Base-by-base conservation (phyloP, 2,329 filamentous ascomycete genomes). In the Talaromyces sp. region DNA sequence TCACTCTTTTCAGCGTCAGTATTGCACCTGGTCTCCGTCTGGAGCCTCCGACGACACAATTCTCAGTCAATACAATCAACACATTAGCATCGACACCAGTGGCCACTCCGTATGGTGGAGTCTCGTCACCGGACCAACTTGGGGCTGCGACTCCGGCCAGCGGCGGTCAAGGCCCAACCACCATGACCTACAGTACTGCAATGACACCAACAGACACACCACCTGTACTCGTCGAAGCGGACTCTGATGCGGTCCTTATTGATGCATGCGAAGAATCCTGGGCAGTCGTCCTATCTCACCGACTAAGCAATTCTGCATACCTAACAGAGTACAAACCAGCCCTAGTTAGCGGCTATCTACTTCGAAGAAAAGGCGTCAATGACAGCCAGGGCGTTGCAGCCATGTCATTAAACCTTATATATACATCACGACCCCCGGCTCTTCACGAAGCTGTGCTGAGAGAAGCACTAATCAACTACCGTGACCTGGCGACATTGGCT, bases 251-350 rank as follows among this genome's bases (percentile, higher is more conserved):
- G 2, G 79, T 84, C 10, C 81, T 89, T 11, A 75, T 85, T 45
- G 86, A 89, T 69, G 74, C 83, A 19, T 81, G 81, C 25, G 86
- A 89, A 70, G 86, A 89, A 68, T 84, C 84, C 0, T 89, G 86
- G 85, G 81, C 80, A 37, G 75, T 87, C 8, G 79, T 87, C 22
- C 78, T 89, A 64, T 82, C 82, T 0, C 83, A 84, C 69, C 80
- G 77, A 33, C 69, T 80, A 39, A 79, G 79, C 65, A 77, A 74
- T 64, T 78, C 79, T 3, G 73, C 74, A 0, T 78, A 77, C 56
- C 69, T 81, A 41, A 77, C 77, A 8, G 78, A 80, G 61, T 78
- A 77, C 68, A 75, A 77, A 25, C 79, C 80, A 25, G 76, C 79
- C 8, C 68, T 81, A 47, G 75, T 75, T n/a, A 83, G 79, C 66